Base-by-base conservation (phyloP, 1,139 yeast genomes). In the Kodamaea sp. region DNA sequence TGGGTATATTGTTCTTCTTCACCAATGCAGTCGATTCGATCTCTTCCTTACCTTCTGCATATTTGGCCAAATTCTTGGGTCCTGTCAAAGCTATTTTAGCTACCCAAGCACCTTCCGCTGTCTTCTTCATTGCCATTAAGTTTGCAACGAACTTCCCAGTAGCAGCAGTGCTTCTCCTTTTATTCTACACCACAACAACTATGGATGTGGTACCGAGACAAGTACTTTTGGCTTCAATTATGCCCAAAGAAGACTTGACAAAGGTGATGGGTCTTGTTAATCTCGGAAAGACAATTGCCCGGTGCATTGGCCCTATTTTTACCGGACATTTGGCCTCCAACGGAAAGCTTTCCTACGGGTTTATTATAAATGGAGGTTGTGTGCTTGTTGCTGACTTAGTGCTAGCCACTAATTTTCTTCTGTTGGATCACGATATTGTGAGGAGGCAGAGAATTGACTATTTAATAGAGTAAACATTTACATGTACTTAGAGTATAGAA, bases 121-220 rank as follows among this genome's bases (percentile, higher is more conserved):
- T 79, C 0, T 76, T 85, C 39, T 76, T 82, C 48, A 51, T 61
- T 14, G 31, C 49, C 5, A 53, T 69, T 16, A 61, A 69, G 1
- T 46, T 56, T 8, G 40, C 52, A 14, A 30, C 36, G n/a, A 44
- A 50, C 3, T 63, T 57, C 26, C 15, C 44, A 0, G 38, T 55
- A 1, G 76, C 81, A 1, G 51, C 78, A 2, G 66, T 74, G 4
- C 83, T 92, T 6, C 57, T 79, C 24, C 42, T 79, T 14, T 53
- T 73, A 12, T 70, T 83, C 38, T 73, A 76, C 35, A 60, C 78
- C 2, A 70, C 89, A 1, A 70, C 80, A 2, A 76, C 89, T 0
- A 87, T 88, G 92, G 97, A 89, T 54, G 96, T 88, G 19, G 94
- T 88, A 2, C 96, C 96, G 6, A 72, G 97, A 34, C 96, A 88